Evolutionary conservation across 257 asterid species (phyloP).

Genomic region (Osmanthus fragrans): DNA sequence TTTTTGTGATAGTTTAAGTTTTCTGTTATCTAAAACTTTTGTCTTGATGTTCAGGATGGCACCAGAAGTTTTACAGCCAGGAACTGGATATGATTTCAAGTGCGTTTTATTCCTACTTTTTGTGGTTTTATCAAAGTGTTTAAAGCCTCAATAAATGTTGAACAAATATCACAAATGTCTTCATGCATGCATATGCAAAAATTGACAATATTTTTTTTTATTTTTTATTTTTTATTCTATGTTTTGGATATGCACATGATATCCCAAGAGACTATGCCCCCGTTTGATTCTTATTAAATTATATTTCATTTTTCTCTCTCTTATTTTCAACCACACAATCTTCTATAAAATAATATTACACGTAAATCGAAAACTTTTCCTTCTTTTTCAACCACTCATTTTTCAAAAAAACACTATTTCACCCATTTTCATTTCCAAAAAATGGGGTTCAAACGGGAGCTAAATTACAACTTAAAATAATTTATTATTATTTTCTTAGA

Average conservation of each 20-base stretch:
- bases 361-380: too few relatives aligned
- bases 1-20: background rate
- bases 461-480: background rate
- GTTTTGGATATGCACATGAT: constrained; percentile 8
- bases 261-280: background rate
- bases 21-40: constrained; percentile 2
- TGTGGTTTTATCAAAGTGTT: constrained; percentile 18
- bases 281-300: too few relatives aligned
- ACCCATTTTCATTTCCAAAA: too few relatives aligned
- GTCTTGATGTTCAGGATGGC: constrained; percentile 79
- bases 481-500: background rate
- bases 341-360: too few relatives aligned
- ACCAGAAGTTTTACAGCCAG: constrained; percentile 99
- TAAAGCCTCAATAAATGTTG: constrained; percentile 21
- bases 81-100: constrained; percentile 98
- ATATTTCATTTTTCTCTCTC: too few relatives aligned
- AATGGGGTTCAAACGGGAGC: too few relatives aligned
- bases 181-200: constrained; percentile 23
- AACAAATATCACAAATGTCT: constrained; percentile 21
- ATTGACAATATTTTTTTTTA: constrained; percentile 3
- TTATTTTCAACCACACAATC: too few relatives aligned
- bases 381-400: too few relatives aligned
- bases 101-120: constrained; percentile 40
- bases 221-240: constrained; percentile 6
- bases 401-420: too few relatives aligned